Base-by-base conservation (phyloP, 2,329 filamentous ascomycete genomes). In the Calonectria leucothoes region DNA sequence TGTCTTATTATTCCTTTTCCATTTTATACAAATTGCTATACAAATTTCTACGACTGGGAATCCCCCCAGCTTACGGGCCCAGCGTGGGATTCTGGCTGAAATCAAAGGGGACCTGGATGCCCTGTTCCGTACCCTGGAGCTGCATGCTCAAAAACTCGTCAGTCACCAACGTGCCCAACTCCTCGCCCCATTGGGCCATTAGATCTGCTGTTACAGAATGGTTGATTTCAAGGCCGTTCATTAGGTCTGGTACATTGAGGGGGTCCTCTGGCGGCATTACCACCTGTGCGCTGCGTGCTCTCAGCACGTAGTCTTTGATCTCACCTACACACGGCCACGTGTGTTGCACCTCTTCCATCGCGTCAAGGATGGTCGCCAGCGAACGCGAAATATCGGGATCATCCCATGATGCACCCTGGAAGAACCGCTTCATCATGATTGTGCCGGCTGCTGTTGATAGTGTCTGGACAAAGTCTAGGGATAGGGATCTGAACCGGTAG, bases 301-400 rank as follows among this genome's bases (percentile, higher is more conserved):
- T 77, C 51, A 82, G 69, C 52, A 83, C 75, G 49, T 80, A 81
- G 64, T 85, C 83, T 35, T 80, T 81, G 69, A 89, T 85, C 74
- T 88, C 86, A 31, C 80, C 80, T 37, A 88, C 84, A 74, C 86
- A 88, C 7, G 86, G 85, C 85, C 85, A 88, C 10, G 86, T 87
- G 49, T 87, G 84, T 35, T 91, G 84, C 39, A 92, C 88, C n/a
- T 86, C 84, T 39, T 88, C 84, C 74, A 91, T 88, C 42, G 87
- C 87, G 6, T 89, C 86, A 0, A 87, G 80, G n/a, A 87, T 84
- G 20, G 87, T 84, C 11, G 87, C 86, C 29, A 93, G 82, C 23
- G 88, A 86, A 33, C 83, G 83, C 0, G 89, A 85, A 33, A 92
- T 88, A 63, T 88, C 82, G 0, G 81, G 77, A 72, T 88, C 86